phyloP scores from a whole-genome alignment of 2,329 filamentous ascomycete genomes.

The Aspergillus fumigatiaffinis region DNA sequence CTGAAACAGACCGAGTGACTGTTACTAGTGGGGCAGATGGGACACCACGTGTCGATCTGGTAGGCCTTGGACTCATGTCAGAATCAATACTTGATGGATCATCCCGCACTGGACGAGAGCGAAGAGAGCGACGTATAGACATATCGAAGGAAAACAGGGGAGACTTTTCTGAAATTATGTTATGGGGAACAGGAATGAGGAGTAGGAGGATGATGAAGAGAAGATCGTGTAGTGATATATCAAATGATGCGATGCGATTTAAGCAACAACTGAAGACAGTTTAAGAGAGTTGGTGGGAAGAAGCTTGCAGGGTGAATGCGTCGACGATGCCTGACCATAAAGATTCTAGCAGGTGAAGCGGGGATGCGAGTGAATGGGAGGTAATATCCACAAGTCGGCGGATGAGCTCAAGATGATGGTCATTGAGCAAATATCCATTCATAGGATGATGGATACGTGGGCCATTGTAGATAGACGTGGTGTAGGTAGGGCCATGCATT shows the following conservation, averaged over 20 bases:
- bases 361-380: conserved; percentile 7
- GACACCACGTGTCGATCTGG: conserved; percentile 31
- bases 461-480: conserved; percentile 9
- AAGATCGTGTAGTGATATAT: background rate
- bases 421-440: background rate
- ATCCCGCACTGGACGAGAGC: conserved; percentile 29
- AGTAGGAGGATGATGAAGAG: background rate
- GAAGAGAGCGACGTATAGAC: conserved; percentile 38
- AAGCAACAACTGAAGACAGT: background rate
- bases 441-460: conserved; percentile 15
- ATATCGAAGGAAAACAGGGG: conserved; percentile 20
- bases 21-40: conserved; percentile 31
- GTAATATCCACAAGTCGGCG: conserved; percentile 6
- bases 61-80: conserved; percentile 36
- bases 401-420: background rate
- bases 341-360: conserved; percentile 13
- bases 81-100: conserved; percentile 27
- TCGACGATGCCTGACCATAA: conserved; percentile 8
- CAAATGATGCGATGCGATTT: background rate
- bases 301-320: background rate
- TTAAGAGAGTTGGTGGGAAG: background rate
- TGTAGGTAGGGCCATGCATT: conserved; percentile 19
- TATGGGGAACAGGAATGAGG: background rate
- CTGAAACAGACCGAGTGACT: conserved; percentile 34
- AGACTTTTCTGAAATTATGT: background rate